phyloP scores from a whole-genome alignment of 139 green algal species.

The Volvox reticuliferus region DNA sequence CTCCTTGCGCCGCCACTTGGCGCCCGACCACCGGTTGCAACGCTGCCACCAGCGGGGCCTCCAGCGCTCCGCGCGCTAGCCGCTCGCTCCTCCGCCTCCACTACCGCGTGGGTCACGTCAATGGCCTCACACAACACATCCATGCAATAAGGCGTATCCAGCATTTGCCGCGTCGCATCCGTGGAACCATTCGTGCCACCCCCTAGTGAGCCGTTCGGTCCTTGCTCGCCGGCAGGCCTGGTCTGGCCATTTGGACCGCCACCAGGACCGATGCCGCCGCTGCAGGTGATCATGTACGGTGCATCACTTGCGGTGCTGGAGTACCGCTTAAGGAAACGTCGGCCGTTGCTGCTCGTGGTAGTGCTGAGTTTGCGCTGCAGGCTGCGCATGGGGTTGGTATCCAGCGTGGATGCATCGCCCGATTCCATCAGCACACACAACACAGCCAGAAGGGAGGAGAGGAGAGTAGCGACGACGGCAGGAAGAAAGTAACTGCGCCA shows the following conservation, averaged over 20 bases:
- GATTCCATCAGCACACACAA: not conserved
- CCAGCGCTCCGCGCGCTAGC: not conserved
- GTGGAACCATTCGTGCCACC: too few species aligned
- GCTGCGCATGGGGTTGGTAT: not conserved
- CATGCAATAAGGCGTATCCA: not conserved
- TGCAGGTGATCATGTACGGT: not conserved
- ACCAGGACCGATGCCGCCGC: too few species aligned
- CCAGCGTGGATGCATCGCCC: not conserved
- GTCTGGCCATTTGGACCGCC: too few species aligned
- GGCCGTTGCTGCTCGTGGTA: not conserved
- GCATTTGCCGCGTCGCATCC: not conserved
- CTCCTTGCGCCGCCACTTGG: not conserved
- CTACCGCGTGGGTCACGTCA: slow-evolving; percentile 1
- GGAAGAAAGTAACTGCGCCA: slow-evolving; percentile 35
- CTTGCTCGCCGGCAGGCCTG: not conserved
- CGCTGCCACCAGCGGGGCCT: not conserved
- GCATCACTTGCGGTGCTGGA: not conserved
- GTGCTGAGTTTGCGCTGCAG: slow-evolving; percentile 28
- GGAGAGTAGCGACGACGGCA: not conserved
- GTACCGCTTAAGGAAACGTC: slow-evolving; percentile 3
- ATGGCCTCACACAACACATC: slow-evolving; percentile 37
- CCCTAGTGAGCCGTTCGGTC: not conserved
- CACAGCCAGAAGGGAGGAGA: slow-evolving; percentile 3
- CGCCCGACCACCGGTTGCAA: too few species aligned
- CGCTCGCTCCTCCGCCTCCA: slow-evolving; percentile 8